Evolutionary conservation across 768 basidiomycete species (phyloP).

Genomic region (Suillus americanus): DNA sequence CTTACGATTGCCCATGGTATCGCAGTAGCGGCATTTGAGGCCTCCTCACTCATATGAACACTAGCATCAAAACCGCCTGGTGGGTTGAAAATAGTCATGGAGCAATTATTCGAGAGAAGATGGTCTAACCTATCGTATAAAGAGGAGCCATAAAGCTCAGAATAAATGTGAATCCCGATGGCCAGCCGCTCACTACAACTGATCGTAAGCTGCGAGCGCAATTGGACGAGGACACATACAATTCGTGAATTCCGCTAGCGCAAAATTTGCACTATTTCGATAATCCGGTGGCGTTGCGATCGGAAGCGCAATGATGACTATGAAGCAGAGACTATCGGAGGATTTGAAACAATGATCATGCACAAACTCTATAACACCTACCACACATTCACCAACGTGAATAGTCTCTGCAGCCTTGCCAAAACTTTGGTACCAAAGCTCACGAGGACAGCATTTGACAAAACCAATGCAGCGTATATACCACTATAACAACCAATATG

Average conservation of each 20-base stretch:
- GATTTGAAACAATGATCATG: background rate
- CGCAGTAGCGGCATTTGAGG: background rate
- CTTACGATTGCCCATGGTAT: background rate
- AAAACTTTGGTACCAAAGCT: background rate
- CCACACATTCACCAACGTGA: background rate
- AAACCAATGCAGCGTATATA: background rate
- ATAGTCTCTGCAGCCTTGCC: background rate
- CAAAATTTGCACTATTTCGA: conserved; percentile 36
- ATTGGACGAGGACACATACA: conserved; percentile 13
- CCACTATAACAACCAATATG: background rate
- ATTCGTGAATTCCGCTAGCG: conserved; percentile 37
- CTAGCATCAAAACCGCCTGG: background rate
- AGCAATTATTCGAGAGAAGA: background rate
- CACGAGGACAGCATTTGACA: background rate
- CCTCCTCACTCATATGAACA: background rate
- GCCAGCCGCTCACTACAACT: background rate
- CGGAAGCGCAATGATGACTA: conserved; percentile 42
- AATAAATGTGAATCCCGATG: background rate
- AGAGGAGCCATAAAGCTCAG: background rate
- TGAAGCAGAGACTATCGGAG: conserved; percentile 10
- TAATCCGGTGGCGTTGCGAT: conserved; percentile 19
- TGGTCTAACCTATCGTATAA: background rate
- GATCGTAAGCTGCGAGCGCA: background rate
- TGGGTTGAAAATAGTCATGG: background rate
- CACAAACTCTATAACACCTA: background rate